Evolutionary conservation across 192 early-diverging fungal genomes (phyloP).

Genomic region (Entomortierella chlamydospora): DNA sequence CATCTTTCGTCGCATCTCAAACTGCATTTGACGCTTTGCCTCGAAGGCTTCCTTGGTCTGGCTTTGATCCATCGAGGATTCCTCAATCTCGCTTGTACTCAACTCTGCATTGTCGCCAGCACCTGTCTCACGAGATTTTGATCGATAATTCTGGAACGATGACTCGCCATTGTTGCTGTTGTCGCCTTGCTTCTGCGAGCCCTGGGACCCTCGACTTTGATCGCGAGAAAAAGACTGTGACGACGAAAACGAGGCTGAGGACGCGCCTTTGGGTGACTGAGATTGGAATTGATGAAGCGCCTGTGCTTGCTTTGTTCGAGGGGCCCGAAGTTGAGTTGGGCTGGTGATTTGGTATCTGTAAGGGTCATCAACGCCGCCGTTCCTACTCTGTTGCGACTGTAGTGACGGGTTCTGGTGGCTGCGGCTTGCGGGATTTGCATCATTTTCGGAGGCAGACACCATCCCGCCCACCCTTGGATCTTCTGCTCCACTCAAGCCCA

Average conservation of each 20-base stretch:
- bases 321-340: slow-evolving; percentile 9
- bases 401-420: not conserved
- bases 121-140: not conserved
- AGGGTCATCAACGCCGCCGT: slow-evolving; percentile 8
- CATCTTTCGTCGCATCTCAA: slow-evolving; percentile 8
- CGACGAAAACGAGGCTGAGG: not conserved
- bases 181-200: slow-evolving; percentile 20
- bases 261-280: not conserved
- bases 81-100: slow-evolving; percentile 11
- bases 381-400: not conserved
- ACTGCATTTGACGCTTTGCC: slow-evolving; percentile 10
- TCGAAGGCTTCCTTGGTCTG: slow-evolving; percentile 13
- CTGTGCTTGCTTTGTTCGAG: not conserved
- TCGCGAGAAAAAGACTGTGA: not conserved
- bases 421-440: not conserved
- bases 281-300: not conserved
- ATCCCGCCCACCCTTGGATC: not conserved
- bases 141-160: not conserved
- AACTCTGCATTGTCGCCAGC: not conserved
- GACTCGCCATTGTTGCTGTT: slow-evolving; percentile 2
- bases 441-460: not conserved
- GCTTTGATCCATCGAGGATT: slow-evolving; percentile 33
- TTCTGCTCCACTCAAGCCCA: not conserved
- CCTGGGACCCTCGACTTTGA: not conserved
- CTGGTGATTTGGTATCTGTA: slow-evolving; percentile 21